Base-by-base conservation (phyloP, 495 filamentous ascomycete species). In the Extremus antarcticus region DNA sequence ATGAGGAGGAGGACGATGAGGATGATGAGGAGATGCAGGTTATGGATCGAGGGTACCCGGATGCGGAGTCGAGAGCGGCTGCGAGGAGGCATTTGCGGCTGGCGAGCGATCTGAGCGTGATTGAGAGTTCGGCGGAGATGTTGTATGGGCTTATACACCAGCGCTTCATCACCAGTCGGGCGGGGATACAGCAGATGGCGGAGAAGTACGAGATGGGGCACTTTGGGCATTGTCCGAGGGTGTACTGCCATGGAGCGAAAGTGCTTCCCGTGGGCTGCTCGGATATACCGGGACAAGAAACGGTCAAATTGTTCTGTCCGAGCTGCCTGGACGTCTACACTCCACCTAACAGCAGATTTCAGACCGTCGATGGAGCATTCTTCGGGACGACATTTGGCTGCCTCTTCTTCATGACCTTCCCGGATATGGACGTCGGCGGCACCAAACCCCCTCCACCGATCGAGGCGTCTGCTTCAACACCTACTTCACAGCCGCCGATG, bases 91-190 rank as follows among this genome's bases (percentile, higher is more conserved):
- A 95, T 60, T 80, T 88, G 68, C 81, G 91, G 47, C 84, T 95
- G 63, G 85, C 88, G 1, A 90, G 86, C 64, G 90, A 98, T 71
- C 72, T 95, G 47, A 94, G 88, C 45, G 84, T 95, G 47, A 95
- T 98, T 55, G 94, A 98, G 73, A 90, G 86, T 63, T 95, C 90
- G 0, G 92, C 92, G 10, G 94, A 98, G 74, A 82, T 98, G 65
- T 85, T 98, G 13, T 98, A 97, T 71, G 92, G 92, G 4, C 79
- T 98, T 21, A 98, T 98, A 65, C 92, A 98, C 70, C 92, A 97
- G 71, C 87, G 92, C 23, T 98, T 94, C 69, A 97, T 98, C 73
- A 96, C 89, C 54, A 95, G 90, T n/a, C 78, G 92, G 32, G 88
- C 88, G 4, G 92, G 92, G 19, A 97, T 98, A 52, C 91, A 95